Conservation (phyloP, 306 rosid species). For the Quercus cerris region DNA sequence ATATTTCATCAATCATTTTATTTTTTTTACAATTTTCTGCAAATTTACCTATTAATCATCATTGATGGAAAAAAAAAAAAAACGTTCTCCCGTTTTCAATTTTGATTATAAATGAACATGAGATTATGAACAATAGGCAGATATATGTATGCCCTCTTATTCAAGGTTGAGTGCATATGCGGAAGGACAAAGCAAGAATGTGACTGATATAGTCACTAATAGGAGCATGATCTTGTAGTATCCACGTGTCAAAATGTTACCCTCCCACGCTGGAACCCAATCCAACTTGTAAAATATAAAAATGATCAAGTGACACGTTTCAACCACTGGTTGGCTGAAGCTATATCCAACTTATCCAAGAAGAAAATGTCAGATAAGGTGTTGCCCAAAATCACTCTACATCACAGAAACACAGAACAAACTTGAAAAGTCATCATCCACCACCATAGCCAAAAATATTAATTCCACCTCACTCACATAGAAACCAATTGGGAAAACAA, state of each 20-base stretch:
- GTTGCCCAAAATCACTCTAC: conserved; percentile 20
- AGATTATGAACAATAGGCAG: too few relatives aligned
- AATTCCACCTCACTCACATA: conserved; percentile 27
- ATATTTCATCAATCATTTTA: too few relatives aligned
- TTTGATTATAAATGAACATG: too few relatives aligned
- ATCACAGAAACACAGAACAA: conserved; percentile 49
- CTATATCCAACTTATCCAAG: conserved; percentile 72
- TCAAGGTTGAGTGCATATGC: too few relatives aligned
- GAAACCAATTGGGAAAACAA: background rate
- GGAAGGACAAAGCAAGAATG: too few relatives aligned
- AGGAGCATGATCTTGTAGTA: conserved; percentile 7
- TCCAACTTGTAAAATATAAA: conserved; percentile 46
- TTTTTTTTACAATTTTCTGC: too few relatives aligned
- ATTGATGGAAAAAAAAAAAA: too few relatives aligned
- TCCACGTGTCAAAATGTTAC: conserved; percentile 41
- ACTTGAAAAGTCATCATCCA: conserved; percentile 15
- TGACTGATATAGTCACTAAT: background rate
- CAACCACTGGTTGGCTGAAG: conserved; percentile 31
- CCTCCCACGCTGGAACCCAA: conserved; percentile 47
- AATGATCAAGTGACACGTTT: background rate
- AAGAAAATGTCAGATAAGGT: conserved; percentile 67
- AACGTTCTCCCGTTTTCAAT: too few relatives aligned
- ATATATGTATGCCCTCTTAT: too few relatives aligned
- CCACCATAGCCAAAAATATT: conserved; percentile 21
- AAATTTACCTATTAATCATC: too few relatives aligned